These are phyloP conservation scores for Hyaloscypha variabilis DNA, from an alignment of 495 filamentous ascomycete species.

Conservation along the genomic window DNA sequence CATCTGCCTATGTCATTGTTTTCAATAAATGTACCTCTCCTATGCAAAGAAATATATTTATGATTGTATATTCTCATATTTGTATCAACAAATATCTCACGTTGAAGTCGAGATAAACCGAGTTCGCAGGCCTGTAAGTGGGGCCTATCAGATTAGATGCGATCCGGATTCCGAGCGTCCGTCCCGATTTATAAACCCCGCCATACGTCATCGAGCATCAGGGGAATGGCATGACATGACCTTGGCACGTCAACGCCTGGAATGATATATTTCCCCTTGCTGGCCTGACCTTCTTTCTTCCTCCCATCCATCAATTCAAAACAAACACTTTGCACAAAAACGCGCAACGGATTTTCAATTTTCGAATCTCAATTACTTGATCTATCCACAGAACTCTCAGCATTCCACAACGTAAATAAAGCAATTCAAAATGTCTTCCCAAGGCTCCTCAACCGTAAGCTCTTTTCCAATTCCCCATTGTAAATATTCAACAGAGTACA, in stretches of 20 bases:
- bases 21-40: no score
- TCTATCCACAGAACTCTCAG: neutral
- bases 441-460: conserved; percentile 20
- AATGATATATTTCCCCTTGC: neutral
- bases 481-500: neutral
- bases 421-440: conserved; percentile 2
- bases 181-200: neutral
- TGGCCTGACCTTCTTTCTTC: neutral
- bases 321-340: neutral
- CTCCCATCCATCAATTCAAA: neutral
- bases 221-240: no score
- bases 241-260: conserved; percentile 5
- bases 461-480: neutral
- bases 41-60: no score
- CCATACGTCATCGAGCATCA: conserved; percentile 5
- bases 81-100: no score
- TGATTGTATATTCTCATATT: no score
- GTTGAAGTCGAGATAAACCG: neutral
- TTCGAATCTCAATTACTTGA: no score
- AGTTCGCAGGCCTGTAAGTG: conserved; percentile 1
- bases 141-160: neutral
- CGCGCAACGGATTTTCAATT: neutral
- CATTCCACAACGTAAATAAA: neutral
- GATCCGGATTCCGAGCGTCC: no score
- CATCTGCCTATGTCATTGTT: no score